Percentiles rank a stretch among this genome's conserved stretches.
These are phyloP conservation scores for Pezicula radicicola DNA, from an alignment of 2,329 filamentous ascomycete species.

Conservation along the genomic window DNA sequence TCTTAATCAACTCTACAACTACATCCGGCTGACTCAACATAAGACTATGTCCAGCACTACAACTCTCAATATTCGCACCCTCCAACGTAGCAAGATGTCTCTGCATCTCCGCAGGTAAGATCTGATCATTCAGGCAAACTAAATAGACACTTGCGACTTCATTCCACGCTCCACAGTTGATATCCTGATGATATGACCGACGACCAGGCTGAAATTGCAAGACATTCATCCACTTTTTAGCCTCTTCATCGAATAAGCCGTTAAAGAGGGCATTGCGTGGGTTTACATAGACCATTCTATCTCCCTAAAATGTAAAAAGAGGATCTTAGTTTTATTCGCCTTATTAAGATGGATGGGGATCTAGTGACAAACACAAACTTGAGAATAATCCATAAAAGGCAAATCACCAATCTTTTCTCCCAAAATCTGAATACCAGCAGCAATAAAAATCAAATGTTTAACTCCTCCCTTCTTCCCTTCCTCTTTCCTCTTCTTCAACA, in stretches of 20 bases:
- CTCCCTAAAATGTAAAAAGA: neutral
- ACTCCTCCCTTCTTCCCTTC: constrained; percentile 16
- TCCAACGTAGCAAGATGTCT: neutral
- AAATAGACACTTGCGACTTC: neutral
- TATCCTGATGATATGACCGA: neutral
- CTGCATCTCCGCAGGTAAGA: neutral
- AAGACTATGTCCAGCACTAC: neutral
- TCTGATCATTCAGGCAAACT: neutral
- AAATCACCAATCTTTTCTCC: constrained; percentile 10
- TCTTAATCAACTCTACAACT: neutral
- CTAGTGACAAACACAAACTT: too few relatives aligned
- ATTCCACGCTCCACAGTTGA: neutral
- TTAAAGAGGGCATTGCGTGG: neutral
- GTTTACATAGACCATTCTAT: neutral
- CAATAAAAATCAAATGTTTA: constrained; percentile 17
- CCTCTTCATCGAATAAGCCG: neutral
- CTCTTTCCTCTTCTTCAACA: neutral
- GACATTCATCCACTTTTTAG: neutral
- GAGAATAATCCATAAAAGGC: constrained; percentile 13
- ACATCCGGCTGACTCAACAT: neutral
- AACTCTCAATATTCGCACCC: neutral
- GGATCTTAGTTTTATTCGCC: neutral
- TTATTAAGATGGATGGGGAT: too few relatives aligned
- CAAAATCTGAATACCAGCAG: constrained; percentile 13
- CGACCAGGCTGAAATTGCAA: neutral